Conservation (phyloP, 2,329 filamentous ascomycete genomes). For the Trichoderma polysporum region DNA sequence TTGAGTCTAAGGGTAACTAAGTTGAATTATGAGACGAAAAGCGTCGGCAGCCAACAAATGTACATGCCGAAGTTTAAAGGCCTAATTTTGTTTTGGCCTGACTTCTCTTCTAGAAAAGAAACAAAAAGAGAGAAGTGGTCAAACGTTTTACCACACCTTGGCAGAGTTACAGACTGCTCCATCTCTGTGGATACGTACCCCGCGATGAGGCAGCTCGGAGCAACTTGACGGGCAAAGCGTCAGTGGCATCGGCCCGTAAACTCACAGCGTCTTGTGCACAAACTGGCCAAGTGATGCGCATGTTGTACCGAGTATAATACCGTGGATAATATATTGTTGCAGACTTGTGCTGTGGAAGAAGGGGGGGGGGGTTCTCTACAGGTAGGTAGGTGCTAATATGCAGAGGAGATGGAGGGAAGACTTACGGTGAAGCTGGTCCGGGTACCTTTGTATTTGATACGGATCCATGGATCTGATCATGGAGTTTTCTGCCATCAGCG, state of each 20-base stretch:
- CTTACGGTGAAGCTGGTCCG: constrained; percentile 7
- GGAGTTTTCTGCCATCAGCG: constrained; percentile 2
- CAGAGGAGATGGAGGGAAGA: constrained; percentile 6
- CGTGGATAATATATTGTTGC: constrained; percentile 1
- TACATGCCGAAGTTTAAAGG: no score
- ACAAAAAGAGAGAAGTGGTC: background rate
- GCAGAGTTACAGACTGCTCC: constrained; percentile 18
- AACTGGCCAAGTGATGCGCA: constrained; percentile 3
- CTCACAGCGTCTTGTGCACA: background rate
- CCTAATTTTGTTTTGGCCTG: background rate
- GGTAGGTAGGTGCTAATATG: background rate
- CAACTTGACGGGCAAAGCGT: background rate
- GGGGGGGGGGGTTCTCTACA: background rate
- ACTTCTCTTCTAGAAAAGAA: background rate
- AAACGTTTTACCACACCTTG: background rate
- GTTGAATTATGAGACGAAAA: no score
- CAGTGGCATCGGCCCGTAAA: constrained; percentile 17
- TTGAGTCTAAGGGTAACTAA: no score
- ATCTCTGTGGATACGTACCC: constrained; percentile 15
- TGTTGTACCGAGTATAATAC: constrained; percentile 14
- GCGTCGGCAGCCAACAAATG: no score
- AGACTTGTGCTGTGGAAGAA: background rate
- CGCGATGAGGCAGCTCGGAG: constrained; percentile 13
- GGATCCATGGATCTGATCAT: background rate
- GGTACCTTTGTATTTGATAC: background rate